Percentiles rank a stretch among this genome's conserved stretches.
phyloP scores from a whole-genome alignment of 352 stramenopile genomes.

The Phytophthora vignae region DNA sequence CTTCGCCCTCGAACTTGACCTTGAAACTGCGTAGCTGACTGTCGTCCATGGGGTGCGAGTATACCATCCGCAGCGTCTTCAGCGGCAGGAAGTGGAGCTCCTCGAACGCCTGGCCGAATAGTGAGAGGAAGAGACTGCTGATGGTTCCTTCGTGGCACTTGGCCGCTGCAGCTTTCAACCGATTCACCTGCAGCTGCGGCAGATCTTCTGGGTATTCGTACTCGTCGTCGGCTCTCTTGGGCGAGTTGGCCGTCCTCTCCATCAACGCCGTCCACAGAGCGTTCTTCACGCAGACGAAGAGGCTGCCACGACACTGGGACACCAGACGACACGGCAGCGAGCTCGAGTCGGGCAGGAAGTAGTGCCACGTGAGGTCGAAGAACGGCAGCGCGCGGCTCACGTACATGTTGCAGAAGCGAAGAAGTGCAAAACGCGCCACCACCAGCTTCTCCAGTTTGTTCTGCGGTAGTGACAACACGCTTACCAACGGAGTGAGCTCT shows the following conservation, averaged over 20 bases:
- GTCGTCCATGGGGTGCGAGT: conserved; percentile 94
- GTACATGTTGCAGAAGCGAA: conserved; percentile 84
- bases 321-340: conserved; percentile 56
- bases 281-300: conserved; percentile 89
- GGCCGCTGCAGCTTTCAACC: conserved; percentile 82
- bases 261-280: conserved; percentile 75
- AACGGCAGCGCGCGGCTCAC: conserved; percentile 71
- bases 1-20: conserved; percentile 95
- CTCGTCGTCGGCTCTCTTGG: conserved; percentile 89
- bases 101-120: conserved; percentile 90
- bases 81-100: conserved; percentile 87
- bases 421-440: conserved; percentile 63
- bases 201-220: conserved; percentile 94
- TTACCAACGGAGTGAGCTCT: conserved; percentile 22
- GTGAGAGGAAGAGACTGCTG: conserved; percentile 73
- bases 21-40: conserved; percentile 93
- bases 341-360: conserved; percentile 49
- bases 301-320: conserved; percentile 62
- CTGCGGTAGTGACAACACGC: conserved; percentile 15
- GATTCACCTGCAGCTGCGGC: conserved; percentile 85
- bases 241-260: conserved; percentile 75
- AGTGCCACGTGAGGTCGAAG: conserved; percentile 84
- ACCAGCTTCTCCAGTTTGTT: conserved; percentile 38
- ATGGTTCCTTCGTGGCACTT: conserved; percentile 73
- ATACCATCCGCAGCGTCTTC: conserved; percentile 84